Conservation (phyloP, 768 basidiomycete genomes). For the Tylopilus sp. region DNA sequence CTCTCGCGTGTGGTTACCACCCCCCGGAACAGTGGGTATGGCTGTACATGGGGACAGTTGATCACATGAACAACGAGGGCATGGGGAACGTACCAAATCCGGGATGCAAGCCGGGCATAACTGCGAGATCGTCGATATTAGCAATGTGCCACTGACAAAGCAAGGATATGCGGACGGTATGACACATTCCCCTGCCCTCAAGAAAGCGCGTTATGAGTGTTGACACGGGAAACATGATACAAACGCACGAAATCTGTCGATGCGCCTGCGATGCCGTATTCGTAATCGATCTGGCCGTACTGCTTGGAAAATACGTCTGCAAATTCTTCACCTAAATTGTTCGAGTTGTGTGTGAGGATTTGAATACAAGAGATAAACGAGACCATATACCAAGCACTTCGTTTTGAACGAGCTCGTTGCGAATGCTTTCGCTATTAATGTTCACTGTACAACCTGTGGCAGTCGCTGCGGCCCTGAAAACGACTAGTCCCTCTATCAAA, state of each 20-base stretch:
- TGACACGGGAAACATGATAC: background rate
- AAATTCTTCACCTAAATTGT: slow-evolving; percentile 65
- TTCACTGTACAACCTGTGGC: slow-evolving; percentile 63
- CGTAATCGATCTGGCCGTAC: slow-evolving; percentile 58
- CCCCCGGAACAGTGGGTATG: slow-evolving; percentile 66
- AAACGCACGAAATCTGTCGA: slow-evolving; percentile 81
- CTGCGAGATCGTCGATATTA: slow-evolving; percentile 22
- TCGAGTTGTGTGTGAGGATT: no score
- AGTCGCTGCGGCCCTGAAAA: slow-evolving; percentile 54
- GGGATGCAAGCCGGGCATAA: slow-evolving; percentile 67
- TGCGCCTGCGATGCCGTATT: slow-evolving; percentile 64
- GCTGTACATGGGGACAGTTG: slow-evolving; percentile 37
- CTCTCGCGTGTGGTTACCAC: slow-evolving; percentile 71
- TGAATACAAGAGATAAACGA: no score
- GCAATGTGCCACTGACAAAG: background rate
- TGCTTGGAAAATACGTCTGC: slow-evolving; percentile 54
- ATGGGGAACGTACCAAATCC: slow-evolving; percentile 40
- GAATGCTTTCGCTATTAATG: slow-evolving; percentile 33
- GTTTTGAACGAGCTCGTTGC: slow-evolving; percentile 65
- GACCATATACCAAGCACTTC: slow-evolving; percentile 46
- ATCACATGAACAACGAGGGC: background rate
- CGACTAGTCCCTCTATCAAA: background rate
- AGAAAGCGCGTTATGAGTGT: background rate
- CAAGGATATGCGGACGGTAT: slow-evolving; percentile 45
- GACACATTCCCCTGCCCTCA: slow-evolving; percentile 48